A percentile compares a stretch with the other conserved stretches of the same genome.
Evolutionary conservation across 768 basidiomycete species (phyloP).

Genomic region (Tubosaeta sp.): DNA sequence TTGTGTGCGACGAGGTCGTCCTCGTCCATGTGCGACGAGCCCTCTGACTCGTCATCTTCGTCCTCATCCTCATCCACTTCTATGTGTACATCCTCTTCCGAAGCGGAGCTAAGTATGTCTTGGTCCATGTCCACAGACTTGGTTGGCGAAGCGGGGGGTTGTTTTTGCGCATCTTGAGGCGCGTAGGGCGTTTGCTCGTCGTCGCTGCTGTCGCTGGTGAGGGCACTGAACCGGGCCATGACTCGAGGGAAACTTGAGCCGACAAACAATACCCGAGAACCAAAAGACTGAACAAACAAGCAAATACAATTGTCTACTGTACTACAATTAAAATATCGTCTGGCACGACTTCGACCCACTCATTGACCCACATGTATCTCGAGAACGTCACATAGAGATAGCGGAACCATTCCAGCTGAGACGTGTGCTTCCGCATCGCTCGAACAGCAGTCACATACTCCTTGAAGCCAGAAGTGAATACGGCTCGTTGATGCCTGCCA

Average conservation of each 20-base stretch:
- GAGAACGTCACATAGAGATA: slow-evolving; percentile 80
- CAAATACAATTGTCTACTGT: slow-evolving; percentile 8
- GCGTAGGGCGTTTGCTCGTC: slow-evolving; percentile 41
- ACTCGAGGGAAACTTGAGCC: slow-evolving; percentile 9
- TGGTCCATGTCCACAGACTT: slow-evolving; percentile 32
- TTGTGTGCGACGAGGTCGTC: slow-evolving; percentile 39
- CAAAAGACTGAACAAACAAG: slow-evolving; percentile 31
- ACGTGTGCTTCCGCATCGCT: slow-evolving; percentile 70
- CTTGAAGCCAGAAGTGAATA: slow-evolving; percentile 53
- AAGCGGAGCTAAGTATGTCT: slow-evolving; percentile 23
- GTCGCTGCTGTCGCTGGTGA: slow-evolving; percentile 53
- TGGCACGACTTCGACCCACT: slow-evolving; percentile 55
- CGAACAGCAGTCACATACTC: slow-evolving; percentile 54
- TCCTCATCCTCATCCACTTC: slow-evolving; percentile 34
- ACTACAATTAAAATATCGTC: neutral
- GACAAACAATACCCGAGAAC: slow-evolving; percentile 16
- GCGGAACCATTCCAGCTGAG: slow-evolving; percentile 87
- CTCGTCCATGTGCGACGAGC: slow-evolving; percentile 47
- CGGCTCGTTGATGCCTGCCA: slow-evolving; percentile 9
- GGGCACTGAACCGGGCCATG: slow-evolving; percentile 71
- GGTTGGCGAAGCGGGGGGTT: slow-evolving; percentile 10
- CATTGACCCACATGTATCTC: slow-evolving; percentile 91
- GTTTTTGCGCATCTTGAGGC: slow-evolving; percentile 23
- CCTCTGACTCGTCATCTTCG: slow-evolving; percentile 37
- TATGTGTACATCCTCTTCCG: slow-evolving; percentile 27